These are phyloP conservation scores for Deinandra increscens DNA, from an alignment of 129 eudicot species.

Conservation along the genomic window DNA sequence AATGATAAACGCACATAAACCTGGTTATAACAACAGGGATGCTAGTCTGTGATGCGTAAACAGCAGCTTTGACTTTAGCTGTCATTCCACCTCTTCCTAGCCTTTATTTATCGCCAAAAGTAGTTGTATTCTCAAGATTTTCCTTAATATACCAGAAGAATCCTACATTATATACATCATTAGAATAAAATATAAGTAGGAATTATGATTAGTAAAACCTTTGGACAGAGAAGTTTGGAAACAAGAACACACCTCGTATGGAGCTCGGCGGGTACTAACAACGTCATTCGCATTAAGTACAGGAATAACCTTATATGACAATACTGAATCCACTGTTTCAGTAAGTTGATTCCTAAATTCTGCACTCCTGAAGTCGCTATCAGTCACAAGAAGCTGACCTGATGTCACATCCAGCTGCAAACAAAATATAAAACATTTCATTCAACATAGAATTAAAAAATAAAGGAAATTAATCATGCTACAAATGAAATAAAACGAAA, in stretches of 20 bases:
- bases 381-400: slow-evolving; percentile 90
- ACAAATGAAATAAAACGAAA: too few relatives aligned
- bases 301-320: slow-evolving; percentile 71
- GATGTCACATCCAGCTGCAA: slow-evolving; percentile 82
- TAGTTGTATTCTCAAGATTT: slow-evolving; percentile 65
- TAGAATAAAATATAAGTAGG: neutral
- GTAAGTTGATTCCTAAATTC: slow-evolving; percentile 73
- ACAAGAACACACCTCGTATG: slow-evolving; percentile 68
- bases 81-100: slow-evolving; percentile 98
- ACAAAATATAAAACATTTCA: slow-evolving; percentile 17
- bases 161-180: slow-evolving; percentile 45
- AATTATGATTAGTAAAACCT: neutral
- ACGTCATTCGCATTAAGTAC: slow-evolving; percentile 91
- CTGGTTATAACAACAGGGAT: slow-evolving; percentile 91
- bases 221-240: neutral
- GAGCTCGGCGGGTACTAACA: slow-evolving; percentile 89
- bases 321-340: slow-evolving; percentile 70
- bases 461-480: too few relatives aligned
- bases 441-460: neutral
- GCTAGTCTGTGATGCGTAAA: slow-evolving; percentile 86
- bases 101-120: slow-evolving; percentile 93
- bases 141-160: slow-evolving; percentile 72
- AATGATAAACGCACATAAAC: slow-evolving; percentile 11
- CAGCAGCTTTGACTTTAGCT: slow-evolving; percentile 97
- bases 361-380: slow-evolving; percentile 86